Evolutionary conservation across 2,329 filamentous ascomycete genomes (phyloP).

Genomic region (Calonectria pauciramosa): DNA sequence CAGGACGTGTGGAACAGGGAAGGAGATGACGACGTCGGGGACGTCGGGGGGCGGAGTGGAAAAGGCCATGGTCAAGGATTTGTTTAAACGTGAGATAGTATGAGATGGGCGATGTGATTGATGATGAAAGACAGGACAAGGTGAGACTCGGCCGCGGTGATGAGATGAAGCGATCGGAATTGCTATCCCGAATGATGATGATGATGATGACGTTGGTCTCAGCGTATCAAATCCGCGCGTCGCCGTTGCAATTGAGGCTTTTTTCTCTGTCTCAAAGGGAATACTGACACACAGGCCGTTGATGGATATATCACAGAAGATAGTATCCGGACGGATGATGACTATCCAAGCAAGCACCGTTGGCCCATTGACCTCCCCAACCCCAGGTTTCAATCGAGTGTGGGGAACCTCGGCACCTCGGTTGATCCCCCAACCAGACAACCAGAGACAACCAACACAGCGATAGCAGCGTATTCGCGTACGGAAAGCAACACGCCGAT

Average conservation of each 20-base stretch:
- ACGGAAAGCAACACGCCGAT: background rate
- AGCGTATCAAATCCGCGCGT: background rate
- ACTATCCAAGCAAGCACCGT: background rate
- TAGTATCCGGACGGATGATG: background rate
- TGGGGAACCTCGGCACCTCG: constrained; percentile 50
- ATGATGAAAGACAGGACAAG: constrained; percentile 1
- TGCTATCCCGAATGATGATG: background rate
- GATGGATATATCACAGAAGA: background rate
- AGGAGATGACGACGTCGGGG: constrained; percentile 59
- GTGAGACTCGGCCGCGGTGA: constrained; percentile 12
- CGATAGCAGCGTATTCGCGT: background rate
- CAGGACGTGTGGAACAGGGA: constrained; percentile 67
- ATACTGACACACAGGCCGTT: background rate
- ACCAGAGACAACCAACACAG: background rate
- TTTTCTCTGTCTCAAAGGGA: background rate
- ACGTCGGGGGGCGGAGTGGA: constrained; percentile 57
- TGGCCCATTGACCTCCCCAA: constrained; percentile 11
- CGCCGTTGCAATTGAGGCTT: background rate
- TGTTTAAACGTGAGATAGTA: constrained; percentile 22
- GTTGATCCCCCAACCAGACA: constrained; percentile 18
- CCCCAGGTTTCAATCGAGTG: constrained; percentile 35
- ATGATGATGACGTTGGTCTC: background rate
- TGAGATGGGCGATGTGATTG: constrained; percentile 33
- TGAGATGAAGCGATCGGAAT: background rate
- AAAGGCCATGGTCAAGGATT: constrained; percentile 49